A percentile compares a stretch with the other conserved stretches of the same genome.
Evolutionary conservation across 148 eudicot genomes (phyloP).

Genomic region (Pouteria glomerata): DNA sequence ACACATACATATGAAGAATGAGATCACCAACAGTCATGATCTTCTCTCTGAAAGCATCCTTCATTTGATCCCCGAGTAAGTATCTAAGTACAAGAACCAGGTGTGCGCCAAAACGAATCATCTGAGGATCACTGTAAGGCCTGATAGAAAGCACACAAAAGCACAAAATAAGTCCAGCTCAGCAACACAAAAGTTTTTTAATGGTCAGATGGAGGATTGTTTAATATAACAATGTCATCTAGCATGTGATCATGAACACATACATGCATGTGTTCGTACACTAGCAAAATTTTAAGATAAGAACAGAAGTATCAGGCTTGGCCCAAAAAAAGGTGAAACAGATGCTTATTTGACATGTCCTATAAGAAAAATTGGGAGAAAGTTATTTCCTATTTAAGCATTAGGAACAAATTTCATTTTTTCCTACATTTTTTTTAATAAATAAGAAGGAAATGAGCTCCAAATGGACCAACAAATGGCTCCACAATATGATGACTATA

Average conservation of each 20-base stretch:
- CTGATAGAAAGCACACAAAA: slow-evolving; percentile 30
- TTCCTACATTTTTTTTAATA: not conserved
- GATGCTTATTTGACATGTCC: not conserved
- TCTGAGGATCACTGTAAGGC: slow-evolving; percentile 88
- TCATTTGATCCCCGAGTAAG: slow-evolving; percentile 71
- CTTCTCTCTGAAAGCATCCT: slow-evolving; percentile 78
- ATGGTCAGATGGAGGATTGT: not conserved
- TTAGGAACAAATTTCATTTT: not conserved
- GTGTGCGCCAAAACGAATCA: slow-evolving; percentile 98
- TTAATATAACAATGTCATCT: not conserved
- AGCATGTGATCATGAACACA: not conserved
- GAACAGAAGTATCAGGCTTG: not conserved
- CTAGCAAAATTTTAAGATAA: not conserved
- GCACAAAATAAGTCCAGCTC: slow-evolving; percentile 7
- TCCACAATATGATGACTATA: not conserved
- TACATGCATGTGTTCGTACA: not conserved
- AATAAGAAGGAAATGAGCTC: not conserved
- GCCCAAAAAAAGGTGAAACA: not conserved
- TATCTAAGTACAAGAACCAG: slow-evolving; percentile 80
- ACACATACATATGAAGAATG: slow-evolving; percentile 85
- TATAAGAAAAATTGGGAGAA: not conserved
- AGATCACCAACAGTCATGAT: slow-evolving; percentile 91
- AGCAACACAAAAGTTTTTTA: not conserved
- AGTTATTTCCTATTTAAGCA: not conserved
- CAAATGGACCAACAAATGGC: not conserved